phyloP scores from a whole-genome alignment of 495 filamentous ascomycete species.

The Xylaria scruposa region DNA sequence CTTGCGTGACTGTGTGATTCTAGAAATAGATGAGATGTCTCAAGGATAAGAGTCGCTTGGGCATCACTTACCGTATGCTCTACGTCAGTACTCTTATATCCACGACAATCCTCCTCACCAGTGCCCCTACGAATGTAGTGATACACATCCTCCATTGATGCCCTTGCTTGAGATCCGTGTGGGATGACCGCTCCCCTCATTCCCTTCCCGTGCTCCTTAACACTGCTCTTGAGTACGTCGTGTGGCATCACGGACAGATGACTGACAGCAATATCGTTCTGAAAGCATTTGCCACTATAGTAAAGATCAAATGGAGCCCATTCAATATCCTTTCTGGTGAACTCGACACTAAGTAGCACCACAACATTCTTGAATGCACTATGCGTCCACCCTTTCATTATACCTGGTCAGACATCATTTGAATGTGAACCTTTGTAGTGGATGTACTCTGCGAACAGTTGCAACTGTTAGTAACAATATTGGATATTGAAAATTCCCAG shows the following conservation, averaged over 20 bases:
- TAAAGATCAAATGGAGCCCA: background rate
- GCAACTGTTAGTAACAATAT: background rate
- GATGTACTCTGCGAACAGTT: background rate
- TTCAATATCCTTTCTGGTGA: background rate
- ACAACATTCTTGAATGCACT: background rate
- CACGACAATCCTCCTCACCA: background rate
- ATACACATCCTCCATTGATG: background rate
- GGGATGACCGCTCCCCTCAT: background rate
- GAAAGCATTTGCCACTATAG: background rate
- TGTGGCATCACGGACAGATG: background rate
- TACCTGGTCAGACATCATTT: background rate
- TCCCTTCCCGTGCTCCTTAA: background rate
- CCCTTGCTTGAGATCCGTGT: conserved; percentile 3
- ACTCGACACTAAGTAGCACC: conserved; percentile 1
- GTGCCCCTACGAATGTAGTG: background rate
- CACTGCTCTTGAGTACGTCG: background rate
- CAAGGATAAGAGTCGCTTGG: background rate
- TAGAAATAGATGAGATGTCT: background rate
- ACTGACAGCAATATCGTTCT: background rate
- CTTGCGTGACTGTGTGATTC: background rate
- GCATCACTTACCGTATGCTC: background rate
- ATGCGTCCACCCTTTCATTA: conserved; percentile 7
- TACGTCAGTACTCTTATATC: background rate
- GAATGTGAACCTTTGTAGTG: background rate
- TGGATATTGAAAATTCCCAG: background rate